Base-by-base conservation (phyloP, 208 protist species). In the Leishmania amazonensis region DNA sequence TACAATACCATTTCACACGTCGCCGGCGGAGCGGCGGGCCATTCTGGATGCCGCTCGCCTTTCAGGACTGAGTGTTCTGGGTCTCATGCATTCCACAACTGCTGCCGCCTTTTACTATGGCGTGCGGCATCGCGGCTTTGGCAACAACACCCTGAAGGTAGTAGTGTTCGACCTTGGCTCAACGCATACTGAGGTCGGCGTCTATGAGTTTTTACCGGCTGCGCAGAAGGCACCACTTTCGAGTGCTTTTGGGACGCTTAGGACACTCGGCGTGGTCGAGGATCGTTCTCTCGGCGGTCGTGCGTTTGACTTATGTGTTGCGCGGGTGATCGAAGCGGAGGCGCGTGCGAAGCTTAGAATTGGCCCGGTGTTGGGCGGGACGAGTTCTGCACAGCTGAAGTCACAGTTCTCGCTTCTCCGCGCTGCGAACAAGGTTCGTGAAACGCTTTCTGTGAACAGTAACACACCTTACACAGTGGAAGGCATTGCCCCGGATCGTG, bases 51-150 rank as follows among this genome's bases (percentile, higher is more conserved):
- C 96, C 2, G 96, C 97, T 9, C 77, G 91, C 3, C 80, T 99
- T 19, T 91, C 93, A 9, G 87, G 89, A 35, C 38, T 98, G 31
- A 93, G 94, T 67, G 88, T 98, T 49, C 81, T 98, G 1, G 95
- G 96, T 31, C 89, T 98, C 57, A 91, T 99, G 83, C 93, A 98
- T 60, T 93, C 95, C n/a, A 97, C 93, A 40, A 98, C 96, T 53
- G 95, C 97, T 9, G 93, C 93, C 9, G 95, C 95, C 2, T 92
- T 97, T 49, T 97, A 98, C 76, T 96, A 97, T 77, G 95, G 95
- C 31, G 87, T 96, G 76, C 90, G 93, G 24, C 90, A 88, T 75
- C 85, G 93, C 73, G 95, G 95, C 15, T 96, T 97, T 73, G 94
- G 83, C 72, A 93, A 96, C 67, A 79, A 80, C 53, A 94, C 87